Evolutionary conservation across 2,329 filamentous ascomycete species (phyloP).

Genomic region (Phialocephala sp.): DNA sequence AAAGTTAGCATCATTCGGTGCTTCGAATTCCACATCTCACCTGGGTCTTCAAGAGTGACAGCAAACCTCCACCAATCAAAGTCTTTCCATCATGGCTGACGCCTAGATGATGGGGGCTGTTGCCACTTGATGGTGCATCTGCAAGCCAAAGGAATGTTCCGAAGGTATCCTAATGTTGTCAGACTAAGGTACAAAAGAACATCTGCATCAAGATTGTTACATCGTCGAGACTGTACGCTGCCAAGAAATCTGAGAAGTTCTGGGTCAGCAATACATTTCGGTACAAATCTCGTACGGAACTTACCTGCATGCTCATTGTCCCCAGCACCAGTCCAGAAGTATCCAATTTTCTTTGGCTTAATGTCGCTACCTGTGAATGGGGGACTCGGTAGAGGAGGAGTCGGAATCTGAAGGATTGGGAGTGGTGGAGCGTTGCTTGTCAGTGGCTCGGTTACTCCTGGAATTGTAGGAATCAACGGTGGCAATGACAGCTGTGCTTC

Average conservation of each 20-base stretch:
- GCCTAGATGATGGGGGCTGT: slow-evolving; percentile 65
- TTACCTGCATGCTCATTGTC: slow-evolving; percentile 61
- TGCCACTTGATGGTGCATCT: slow-evolving; percentile 63
- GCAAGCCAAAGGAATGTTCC: slow-evolving; percentile 63
- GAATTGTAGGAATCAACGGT: slow-evolving; percentile 62
- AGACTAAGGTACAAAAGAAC: neutral
- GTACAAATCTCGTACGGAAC: neutral
- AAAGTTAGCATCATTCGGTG: neutral
- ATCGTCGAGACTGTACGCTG: slow-evolving; percentile 64
- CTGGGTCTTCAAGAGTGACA: slow-evolving; percentile 63
- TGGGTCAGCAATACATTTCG: neutral
- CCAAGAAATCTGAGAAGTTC: slow-evolving; percentile 54
- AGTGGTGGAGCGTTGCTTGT: slow-evolving; percentile 55
- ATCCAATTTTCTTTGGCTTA: slow-evolving; percentile 69
- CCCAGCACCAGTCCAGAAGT: slow-evolving; percentile 67
- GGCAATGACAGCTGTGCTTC: slow-evolving; percentile 50
- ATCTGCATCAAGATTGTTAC: neutral
- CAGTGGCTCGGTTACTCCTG: slow-evolving; percentile 64
- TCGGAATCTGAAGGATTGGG: slow-evolving; percentile 63
- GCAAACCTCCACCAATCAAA: slow-evolving; percentile 60
- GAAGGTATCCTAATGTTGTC: slow-evolving; percentile 53
- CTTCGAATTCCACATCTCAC: slow-evolving; percentile 22
- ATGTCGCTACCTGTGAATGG: slow-evolving; percentile 59
- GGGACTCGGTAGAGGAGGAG: slow-evolving; percentile 60
- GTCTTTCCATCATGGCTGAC: slow-evolving; percentile 61